A percentile compares a stretch with the other conserved stretches of the same genome.
Evolutionary conservation across 441 rosid genomes (phyloP).

Genomic region (Croton laevigatus): DNA sequence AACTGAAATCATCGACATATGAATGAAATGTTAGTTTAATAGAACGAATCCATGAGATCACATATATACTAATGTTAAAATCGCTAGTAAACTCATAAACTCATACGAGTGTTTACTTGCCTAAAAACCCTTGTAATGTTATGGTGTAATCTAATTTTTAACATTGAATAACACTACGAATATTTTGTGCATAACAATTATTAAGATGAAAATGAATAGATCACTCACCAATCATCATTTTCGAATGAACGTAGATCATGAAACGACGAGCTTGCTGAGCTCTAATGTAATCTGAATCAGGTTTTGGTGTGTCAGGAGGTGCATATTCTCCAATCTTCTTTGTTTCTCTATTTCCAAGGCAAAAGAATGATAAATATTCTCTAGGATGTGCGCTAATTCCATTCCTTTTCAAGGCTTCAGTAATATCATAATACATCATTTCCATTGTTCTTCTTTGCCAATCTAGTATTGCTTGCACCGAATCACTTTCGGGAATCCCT

Average conservation of each 20-base stretch:
- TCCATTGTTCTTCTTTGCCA: constrained; percentile 33
- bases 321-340: constrained; percentile 63
- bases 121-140: too few relatives aligned
- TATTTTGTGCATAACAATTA: too few relatives aligned
- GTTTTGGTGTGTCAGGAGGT: constrained; percentile 66
- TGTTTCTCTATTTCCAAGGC: constrained; percentile 85
- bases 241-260: too few relatives aligned
- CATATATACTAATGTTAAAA: too few relatives aligned
- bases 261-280: constrained; percentile 86
- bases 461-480: constrained; percentile 28
- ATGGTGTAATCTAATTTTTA: too few relatives aligned
- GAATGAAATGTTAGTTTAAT: too few relatives aligned
- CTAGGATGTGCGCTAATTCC: constrained; percentile 66
- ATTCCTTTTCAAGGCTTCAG: constrained; percentile 38
- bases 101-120: too few relatives aligned
- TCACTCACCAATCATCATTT: constrained; percentile 80
- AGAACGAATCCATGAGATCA: too few relatives aligned
- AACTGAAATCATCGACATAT: constrained; percentile 39
- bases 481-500: constrained; percentile 28
- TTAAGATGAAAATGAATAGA: too few relatives aligned
- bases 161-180: too few relatives aligned
- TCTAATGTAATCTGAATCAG: constrained; percentile 55
- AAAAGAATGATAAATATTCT: constrained; percentile 79
- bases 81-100: too few relatives aligned
- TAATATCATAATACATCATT: constrained; percentile 29